Evolutionary conservation across 768 basidiomycete genomes (phyloP), one percentile per base, ranked within the genome.

Genomic region (Calvatia gigantea): DNA sequence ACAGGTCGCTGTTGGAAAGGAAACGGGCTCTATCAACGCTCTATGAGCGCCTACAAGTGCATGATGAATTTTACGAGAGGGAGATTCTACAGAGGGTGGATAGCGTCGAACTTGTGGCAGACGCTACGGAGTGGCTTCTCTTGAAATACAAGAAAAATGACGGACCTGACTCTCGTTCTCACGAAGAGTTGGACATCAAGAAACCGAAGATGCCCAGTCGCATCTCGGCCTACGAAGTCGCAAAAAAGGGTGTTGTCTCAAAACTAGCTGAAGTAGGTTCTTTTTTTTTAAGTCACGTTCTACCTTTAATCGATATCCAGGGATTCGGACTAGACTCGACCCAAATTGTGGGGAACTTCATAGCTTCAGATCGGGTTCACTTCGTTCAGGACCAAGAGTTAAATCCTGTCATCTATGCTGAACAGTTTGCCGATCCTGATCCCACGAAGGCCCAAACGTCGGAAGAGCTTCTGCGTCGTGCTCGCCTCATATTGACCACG

Each of bases 121-220:
- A 99, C 63, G 83, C 89, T 8, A 87, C 89, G 0, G 95, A 95
- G 65, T 99, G 94, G 94, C 68, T 99, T 45, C 73, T 81, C 21
- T 82, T 93, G 80, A 90, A 88, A 68, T 91, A 92, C 72, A 87
- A 89, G 67, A 85, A 88, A 67, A 78, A 83, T 62, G 81, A 81
- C 54, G 75, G 78, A 9, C 67, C 75, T 1, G 83, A 85, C 35
- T 76, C 91, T 54, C 83, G 77, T 31, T 89, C 87, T 64, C 84
- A 87, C 57, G 79, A 79, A n/a, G 85, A 85, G 49, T 69, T 64
- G 15, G 73, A 65, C 15, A 62, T 64, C 19, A 82, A 80, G 67
- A 91, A 85, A 64, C 83, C 80, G 56, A 95, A 94, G 72, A 81
- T 84, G 67, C 92, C 94, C 1, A 91, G 86, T 67, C 83, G 91